Conservation (phyloP, 1,284 basidiomycete genomes). For the Microbotryum saponariae region DNA sequence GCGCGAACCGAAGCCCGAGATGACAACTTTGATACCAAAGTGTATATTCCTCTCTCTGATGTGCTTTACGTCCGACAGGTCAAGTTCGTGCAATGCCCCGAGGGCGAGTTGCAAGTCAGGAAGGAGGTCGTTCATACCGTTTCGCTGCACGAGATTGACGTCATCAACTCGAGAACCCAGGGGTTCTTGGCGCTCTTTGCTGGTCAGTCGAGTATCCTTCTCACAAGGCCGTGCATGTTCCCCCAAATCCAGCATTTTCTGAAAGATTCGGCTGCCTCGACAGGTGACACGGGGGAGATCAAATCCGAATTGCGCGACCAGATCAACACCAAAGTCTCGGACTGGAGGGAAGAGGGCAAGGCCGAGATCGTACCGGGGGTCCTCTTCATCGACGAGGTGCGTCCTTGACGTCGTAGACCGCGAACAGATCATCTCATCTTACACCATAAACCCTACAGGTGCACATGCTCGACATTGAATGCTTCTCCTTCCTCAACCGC, state of each 20-base stretch:
- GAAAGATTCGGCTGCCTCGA: conserved; percentile 50
- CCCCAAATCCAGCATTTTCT: conserved; percentile 39
- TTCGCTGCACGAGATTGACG: conserved; percentile 96
- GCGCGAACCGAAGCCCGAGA: background rate
- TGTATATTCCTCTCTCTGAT: background rate
- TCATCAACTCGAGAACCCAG: conserved; percentile 97
- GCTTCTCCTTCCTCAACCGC: conserved; percentile 96
- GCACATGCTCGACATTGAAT: conserved; percentile 99
- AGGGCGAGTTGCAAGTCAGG: conserved; percentile 94
- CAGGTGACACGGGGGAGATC: conserved; percentile 95
- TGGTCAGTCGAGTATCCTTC: conserved; percentile 46
- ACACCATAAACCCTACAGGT: conserved; percentile 64
- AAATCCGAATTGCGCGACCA: conserved; percentile 94
- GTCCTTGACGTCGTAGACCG: background rate
- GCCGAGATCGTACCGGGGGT: conserved; percentile 96
- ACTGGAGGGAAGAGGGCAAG: conserved; percentile 98
- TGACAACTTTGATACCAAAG: background rate
- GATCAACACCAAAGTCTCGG: conserved; percentile 92
- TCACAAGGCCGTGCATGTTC: background rate
- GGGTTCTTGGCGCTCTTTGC: conserved; percentile 59
- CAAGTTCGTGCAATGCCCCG: conserved; percentile 94
- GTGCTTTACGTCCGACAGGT: conserved; percentile 52
- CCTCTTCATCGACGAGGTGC: conserved; percentile 34
- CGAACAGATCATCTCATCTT: background rate
- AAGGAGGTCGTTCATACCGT: conserved; percentile 97